A percentile compares a stretch with the other conserved stretches of the same genome.
Conservation (phyloP, 108 stramenopile genomes). For the Fragilariopsis cylindrus region DNA sequence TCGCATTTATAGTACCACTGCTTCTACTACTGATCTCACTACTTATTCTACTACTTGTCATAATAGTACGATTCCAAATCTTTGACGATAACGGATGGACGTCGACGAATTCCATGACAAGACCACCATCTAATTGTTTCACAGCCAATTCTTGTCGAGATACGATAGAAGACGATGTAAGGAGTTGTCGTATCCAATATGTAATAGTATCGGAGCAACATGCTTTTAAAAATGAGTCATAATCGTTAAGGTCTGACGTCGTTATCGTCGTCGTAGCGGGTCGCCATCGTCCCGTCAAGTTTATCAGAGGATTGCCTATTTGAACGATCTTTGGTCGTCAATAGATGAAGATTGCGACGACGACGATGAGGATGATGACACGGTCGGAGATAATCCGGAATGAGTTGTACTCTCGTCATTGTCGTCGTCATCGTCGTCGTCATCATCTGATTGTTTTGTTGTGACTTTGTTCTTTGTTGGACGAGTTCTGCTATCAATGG, state of each 20-base stretch:
- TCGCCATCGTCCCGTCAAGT: constrained; percentile 6
- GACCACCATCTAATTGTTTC: neutral
- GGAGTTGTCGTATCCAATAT: constrained; percentile 13
- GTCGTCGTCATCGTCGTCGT: too few relatives aligned
- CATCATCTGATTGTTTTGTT: too few relatives aligned
- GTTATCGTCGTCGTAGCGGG: constrained; percentile 2
- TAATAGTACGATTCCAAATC: constrained; percentile 4
- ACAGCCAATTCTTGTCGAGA: neutral
- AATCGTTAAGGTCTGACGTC: neutral
- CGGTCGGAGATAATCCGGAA: too few relatives aligned
- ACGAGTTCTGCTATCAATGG: too few relatives aligned
- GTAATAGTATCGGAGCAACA: neutral
- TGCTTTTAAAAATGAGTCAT: constrained; percentile 1
- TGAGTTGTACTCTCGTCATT: too few relatives aligned
- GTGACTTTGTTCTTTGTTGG: too few relatives aligned
- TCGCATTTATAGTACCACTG: neutral
- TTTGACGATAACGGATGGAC: constrained; percentile 4
- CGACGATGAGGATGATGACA: too few relatives aligned
- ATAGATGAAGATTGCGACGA: too few relatives aligned
- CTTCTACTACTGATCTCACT: neutral
- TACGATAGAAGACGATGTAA: neutral
- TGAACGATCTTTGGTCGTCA: too few relatives aligned
- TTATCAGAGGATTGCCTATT: too few relatives aligned
- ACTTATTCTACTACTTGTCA: neutral
- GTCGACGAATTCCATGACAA: constrained; percentile 2